These are phyloP conservation scores for Quillaja saponaria DNA, from an alignment of 306 rosid species.

Conservation along the genomic window DNA sequence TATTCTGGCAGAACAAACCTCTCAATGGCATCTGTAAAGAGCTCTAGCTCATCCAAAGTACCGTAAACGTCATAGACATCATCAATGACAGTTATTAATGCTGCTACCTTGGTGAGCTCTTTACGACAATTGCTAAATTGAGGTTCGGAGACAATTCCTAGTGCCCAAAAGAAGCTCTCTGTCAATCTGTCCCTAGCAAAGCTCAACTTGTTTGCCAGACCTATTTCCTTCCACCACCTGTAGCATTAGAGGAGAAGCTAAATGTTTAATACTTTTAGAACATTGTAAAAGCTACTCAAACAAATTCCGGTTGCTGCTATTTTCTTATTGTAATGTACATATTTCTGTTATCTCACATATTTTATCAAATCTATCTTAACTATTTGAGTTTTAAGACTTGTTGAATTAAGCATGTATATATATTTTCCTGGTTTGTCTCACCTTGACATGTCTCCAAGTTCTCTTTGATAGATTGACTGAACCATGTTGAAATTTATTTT, in stretches of 20 bases:
- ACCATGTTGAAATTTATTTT: slow-evolving; percentile 50
- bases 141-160: slow-evolving; percentile 52
- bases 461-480: slow-evolving; percentile 43
- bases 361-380: too few species aligned
- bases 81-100: slow-evolving; percentile 43
- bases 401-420: too few species aligned
- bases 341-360: too few species aligned
- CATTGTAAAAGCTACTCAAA: too few species aligned
- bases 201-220: slow-evolving; percentile 46
- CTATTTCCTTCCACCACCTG: slow-evolving; percentile 63
- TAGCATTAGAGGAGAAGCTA: background rate
- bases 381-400: too few species aligned
- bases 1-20: slow-evolving; percentile 31
- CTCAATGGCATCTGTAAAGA: slow-evolving; percentile 49
- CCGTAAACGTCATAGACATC: slow-evolving; percentile 64
- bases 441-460: slow-evolving; percentile 53
- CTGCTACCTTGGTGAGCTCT: slow-evolving; percentile 48
- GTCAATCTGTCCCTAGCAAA: slow-evolving; percentile 51
- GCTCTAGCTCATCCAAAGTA: slow-evolving; percentile 48
- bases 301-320: too few species aligned
- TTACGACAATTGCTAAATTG: slow-evolving; percentile 36
- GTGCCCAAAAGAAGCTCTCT: slow-evolving; percentile 55
- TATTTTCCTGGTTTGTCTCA: background rate
- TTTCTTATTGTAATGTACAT: too few species aligned
- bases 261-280: too few species aligned